These are phyloP conservation scores for Cercospora zeina DNA, from an alignment of 2,329 filamentous ascomycete genomes.

Conservation along the genomic window DNA sequence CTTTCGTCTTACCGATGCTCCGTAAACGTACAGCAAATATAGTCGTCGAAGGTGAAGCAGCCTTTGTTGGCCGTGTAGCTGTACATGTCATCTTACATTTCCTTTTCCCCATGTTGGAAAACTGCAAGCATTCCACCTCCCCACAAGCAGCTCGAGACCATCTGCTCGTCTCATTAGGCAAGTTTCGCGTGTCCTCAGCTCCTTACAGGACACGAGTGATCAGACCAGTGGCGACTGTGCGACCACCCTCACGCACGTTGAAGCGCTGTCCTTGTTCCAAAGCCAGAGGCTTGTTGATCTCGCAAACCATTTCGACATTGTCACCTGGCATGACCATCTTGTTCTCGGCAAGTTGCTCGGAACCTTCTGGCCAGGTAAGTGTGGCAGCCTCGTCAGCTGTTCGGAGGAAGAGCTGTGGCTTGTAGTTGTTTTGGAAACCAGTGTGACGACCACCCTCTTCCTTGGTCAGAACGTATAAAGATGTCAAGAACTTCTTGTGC, in stretches of 20 bases:
- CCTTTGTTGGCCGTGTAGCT: conserved; percentile 13
- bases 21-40: conserved; percentile 28
- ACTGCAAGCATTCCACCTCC: neutral
- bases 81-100: conserved; percentile 19
- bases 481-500: conserved; percentile 87
- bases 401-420: conserved; percentile 92
- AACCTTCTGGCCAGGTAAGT: conserved; percentile 83
- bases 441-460: conserved; percentile 97
- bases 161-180: neutral
- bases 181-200: neutral
- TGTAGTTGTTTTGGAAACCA: conserved; percentile 94
- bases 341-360: conserved; percentile 62
- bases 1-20: conserved; percentile 14
- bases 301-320: conserved; percentile 95
- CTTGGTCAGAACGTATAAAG: conserved; percentile 95
- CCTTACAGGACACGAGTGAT: conserved; percentile 42
- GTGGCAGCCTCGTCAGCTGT: conserved; percentile 77
- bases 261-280: conserved; percentile 91
- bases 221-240: conserved; percentile 50
- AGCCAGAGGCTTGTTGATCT: conserved; percentile 80
- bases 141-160: conserved; percentile 1
- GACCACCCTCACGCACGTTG: conserved; percentile 96
- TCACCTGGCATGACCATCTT: conserved; percentile 97
- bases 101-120: neutral
- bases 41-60: conserved; percentile 24